Conservation (phyloP, 139 green algal species). For the Chlamydomonas sphaeroides region DNA sequence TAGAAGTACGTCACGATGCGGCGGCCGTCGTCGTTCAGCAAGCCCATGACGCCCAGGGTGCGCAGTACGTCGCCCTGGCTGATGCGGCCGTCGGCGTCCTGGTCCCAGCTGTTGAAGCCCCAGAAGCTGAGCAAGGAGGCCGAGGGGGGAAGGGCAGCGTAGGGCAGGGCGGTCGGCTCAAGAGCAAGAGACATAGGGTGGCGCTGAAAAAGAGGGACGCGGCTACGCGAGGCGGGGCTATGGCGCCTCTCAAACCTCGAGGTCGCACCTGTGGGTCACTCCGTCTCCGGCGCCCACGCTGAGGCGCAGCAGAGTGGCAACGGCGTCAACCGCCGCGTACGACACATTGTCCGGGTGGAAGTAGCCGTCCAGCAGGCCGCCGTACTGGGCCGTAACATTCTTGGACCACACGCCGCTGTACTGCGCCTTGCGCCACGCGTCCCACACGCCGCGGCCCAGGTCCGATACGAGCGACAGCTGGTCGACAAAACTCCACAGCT, state of each 20-base stretch:
- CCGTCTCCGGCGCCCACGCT: neutral
- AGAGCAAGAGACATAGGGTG: neutral
- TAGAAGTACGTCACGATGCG: neutral
- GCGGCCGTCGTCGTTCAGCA: neutral
- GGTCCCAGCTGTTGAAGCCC: constrained; percentile 17
- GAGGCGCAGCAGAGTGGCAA: neutral
- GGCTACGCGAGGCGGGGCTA: neutral
- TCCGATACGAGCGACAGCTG: neutral
- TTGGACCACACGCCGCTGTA: neutral
- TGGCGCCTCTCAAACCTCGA: neutral
- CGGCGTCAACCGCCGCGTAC: neutral
- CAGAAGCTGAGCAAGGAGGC: constrained; percentile 7
- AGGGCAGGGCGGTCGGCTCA: neutral
- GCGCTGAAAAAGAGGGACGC: neutral
- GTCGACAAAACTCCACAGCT: constrained; percentile 9
- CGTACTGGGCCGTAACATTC: neutral
- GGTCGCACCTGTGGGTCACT: constrained; percentile 4
- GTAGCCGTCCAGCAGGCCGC: constrained; percentile 13
- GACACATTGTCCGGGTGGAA: neutral
- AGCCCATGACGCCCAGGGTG: constrained; percentile 2
- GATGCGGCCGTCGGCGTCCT: neutral
- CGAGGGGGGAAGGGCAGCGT: neutral
- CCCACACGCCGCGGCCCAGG: neutral
- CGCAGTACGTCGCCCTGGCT: constrained; percentile 24
- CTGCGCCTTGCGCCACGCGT: neutral